A percentile compares a stretch with the other conserved stretches of the same genome.
Conservation (phyloP, 805 yeast species). For the Yamadazyma endophytica region DNA sequence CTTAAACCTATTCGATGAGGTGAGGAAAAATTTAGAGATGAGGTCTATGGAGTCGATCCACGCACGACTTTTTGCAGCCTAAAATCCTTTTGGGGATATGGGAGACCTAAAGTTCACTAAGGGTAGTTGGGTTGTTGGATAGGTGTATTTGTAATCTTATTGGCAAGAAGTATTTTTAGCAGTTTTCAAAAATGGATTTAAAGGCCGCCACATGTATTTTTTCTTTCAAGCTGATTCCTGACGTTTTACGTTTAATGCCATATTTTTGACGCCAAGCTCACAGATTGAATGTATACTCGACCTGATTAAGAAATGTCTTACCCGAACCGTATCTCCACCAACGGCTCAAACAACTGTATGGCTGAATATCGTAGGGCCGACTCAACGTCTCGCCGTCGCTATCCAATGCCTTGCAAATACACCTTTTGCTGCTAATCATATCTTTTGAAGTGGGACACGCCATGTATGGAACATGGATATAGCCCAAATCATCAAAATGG, state of each 20-base stretch:
- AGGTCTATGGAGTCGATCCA: no score
- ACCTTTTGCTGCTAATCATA: conserved; percentile 29
- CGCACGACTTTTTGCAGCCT: background rate
- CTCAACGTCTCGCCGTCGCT: conserved; percentile 12
- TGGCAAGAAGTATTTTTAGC: no score
- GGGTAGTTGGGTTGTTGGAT: no score
- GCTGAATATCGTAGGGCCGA: conserved; percentile 37
- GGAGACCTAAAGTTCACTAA: no score
- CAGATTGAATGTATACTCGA: conserved; percentile 17
- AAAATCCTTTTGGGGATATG: no score
- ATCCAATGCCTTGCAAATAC: conserved; percentile 27
- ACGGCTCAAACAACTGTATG: conserved; percentile 61
- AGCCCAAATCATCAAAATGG: conserved; percentile 44
- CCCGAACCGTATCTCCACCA: conserved; percentile 78
- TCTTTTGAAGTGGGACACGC: conserved; percentile 37
- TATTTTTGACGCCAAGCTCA: no score
- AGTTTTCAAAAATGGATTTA: no score
- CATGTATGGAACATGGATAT: conserved; percentile 40
- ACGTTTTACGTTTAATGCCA: no score
- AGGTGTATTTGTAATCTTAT: no score
- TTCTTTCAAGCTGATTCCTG: no score
- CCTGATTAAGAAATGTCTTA: conserved; percentile 49
- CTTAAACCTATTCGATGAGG: conserved; percentile 7
- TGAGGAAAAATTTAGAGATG: conserved; percentile 8
- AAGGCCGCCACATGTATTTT: no score